Percentiles rank a stretch among this genome's conserved stretches.
Evolutionary conservation across 805 yeast genomes (phyloP).

Genomic region (Barnettozyma sp.): DNA sequence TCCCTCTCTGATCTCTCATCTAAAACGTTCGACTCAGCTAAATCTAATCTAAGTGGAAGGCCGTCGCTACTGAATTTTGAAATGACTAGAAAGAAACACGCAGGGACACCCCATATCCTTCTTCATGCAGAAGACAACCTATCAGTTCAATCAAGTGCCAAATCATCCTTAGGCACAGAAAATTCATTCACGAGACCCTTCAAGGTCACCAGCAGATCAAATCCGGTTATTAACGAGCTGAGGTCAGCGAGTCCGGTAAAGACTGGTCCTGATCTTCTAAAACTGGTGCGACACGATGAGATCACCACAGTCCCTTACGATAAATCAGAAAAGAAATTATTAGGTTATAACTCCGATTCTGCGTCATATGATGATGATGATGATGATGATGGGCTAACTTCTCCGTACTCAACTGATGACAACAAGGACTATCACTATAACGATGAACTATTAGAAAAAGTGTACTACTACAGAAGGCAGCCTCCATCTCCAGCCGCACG

Average conservation of each 20-base stretch:
- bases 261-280: constrained; percentile 6
- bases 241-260: neutral
- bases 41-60: constrained; percentile 6
- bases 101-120: constrained; percentile 20
- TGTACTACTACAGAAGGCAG: constrained; percentile 14
- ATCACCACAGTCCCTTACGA: neutral
- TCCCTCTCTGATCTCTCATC: constrained; percentile 6
- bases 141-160: neutral
- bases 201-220: neutral
- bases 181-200: too few species aligned
- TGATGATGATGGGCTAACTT: too few species aligned
- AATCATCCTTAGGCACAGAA: too few species aligned
- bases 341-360: neutral
- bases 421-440: constrained; percentile 4
- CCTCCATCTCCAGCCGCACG: constrained; percentile 1
- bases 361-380: neutral
- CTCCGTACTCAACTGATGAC: constrained; percentile 1
- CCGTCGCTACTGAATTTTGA: constrained; percentile 18
- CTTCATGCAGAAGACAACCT: constrained; percentile 3
- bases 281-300: constrained; percentile 1
- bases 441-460: constrained; percentile 17
- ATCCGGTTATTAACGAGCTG: neutral
- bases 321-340: neutral
- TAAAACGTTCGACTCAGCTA: constrained; percentile 4
- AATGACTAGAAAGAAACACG: constrained; percentile 19